Evolutionary conservation across 2,329 filamentous ascomycete species (phyloP).

Genomic region (Alternaria metachromatica): DNA sequence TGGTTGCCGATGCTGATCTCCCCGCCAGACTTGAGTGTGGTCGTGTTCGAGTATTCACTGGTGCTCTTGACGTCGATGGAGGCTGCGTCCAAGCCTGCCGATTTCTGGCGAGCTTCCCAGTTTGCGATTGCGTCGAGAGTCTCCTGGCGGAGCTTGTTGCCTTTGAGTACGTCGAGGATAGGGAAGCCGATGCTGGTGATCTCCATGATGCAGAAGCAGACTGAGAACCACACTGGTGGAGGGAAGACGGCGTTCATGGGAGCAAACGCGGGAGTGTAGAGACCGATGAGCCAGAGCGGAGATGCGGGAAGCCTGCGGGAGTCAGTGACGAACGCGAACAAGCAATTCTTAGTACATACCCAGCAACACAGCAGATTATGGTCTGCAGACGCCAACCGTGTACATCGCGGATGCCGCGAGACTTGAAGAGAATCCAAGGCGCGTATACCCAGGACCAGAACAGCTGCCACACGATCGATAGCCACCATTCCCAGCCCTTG

Average conservation of each 20-base stretch:
- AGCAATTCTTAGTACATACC: constrained; percentile 24
- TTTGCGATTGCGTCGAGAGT: constrained; percentile 42
- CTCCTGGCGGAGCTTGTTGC: constrained; percentile 37
- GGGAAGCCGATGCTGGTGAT: constrained; percentile 40
- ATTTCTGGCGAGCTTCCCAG: constrained; percentile 41
- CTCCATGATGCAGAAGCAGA: constrained; percentile 45
- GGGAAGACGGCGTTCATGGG: constrained; percentile 33
- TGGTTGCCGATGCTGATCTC: constrained; percentile 17
- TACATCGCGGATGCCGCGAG: constrained; percentile 41
- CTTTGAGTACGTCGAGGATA: constrained; percentile 37
- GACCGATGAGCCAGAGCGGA: constrained; percentile 43
- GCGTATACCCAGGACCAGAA: constrained; percentile 48
- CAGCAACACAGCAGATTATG: constrained; percentile 41
- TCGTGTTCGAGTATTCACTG: constrained; percentile 25
- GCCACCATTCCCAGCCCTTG: constrained; percentile 48
- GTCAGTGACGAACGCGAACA: constrained; percentile 1
- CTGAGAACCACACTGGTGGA: constrained; percentile 39
- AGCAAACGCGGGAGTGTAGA: constrained; percentile 39
- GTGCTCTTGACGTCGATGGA: constrained; percentile 18
- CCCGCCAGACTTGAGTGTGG: constrained; percentile 20
- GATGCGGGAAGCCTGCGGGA: constrained; percentile 38
- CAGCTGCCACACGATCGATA: constrained; percentile 46
- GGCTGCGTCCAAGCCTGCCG: constrained; percentile 8
- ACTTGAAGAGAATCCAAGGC: constrained; percentile 44
- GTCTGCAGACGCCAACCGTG: constrained; percentile 44